Base-by-base conservation (phyloP, 345 rosid species). In the Geranium brycei region DNA sequence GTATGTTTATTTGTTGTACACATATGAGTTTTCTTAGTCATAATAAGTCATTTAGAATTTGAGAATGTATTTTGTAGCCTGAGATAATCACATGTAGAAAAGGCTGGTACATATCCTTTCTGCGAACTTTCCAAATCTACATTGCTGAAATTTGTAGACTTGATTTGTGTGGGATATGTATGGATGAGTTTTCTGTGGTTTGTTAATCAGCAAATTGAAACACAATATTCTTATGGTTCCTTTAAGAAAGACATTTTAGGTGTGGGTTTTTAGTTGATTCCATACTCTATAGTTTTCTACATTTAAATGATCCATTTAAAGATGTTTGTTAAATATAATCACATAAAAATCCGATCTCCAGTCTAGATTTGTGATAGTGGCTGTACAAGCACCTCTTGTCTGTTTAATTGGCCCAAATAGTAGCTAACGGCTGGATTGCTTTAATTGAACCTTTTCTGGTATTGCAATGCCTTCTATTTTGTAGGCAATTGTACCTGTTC, bases 401-500 rank as follows among this genome's bases (percentile, higher is more conserved):
- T 38, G 47, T 38, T 38, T 10, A 5, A 38, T 38, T 11, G 53
- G 13, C 53, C 53, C 7, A 13, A 47, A 13, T 47, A 8, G 53
- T 47, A 47, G 3, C 13, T 11, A 47, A 47, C 11, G 3, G 53
- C 3, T 6, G 11, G 13, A 8, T 13, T 13, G 13, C 15, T 8
- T 47, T 10, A 8, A 47, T 47, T 47, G 53, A 47, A 47, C 7
- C 13, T 47, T 8, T 47, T 35, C 41, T 35, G 41, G 41, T 35
- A 35, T 35, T 35, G 10, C 5, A 35, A 35, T 35, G 41, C 4
- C 61, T 51, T 60, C 31, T 70, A 8, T 57, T 70, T 77, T 81
- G 66, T 88, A 93, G 99, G 83, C 84, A 82, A 69, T 69, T 89
- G 76, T 81, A 86, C 80, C 67, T 80, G 72, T 65, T 81, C 70